Conservation (phyloP, 257 asterid genomes). For the Lithospermum erythrorhizon region DNA sequence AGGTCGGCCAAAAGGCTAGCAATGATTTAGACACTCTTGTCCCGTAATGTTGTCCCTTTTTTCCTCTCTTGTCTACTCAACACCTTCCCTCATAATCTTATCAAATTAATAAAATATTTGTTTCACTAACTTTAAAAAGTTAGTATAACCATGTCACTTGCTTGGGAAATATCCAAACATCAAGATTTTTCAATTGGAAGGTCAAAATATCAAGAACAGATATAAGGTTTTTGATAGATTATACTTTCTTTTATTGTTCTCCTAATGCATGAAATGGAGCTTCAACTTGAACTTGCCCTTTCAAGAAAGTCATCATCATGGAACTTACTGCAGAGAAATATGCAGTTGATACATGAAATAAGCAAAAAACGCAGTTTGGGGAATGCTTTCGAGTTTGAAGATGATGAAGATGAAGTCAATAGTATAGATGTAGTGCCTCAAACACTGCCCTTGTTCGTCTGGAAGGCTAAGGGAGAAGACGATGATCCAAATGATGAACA, state of each 20-base stretch:
- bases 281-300: slow-evolving; percentile 40
- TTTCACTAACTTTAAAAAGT: no score
- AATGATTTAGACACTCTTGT: slow-evolving; percentile 36
- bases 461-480: slow-evolving; percentile 17
- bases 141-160: no score
- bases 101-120: no score
- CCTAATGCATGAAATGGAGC: slow-evolving; percentile 31
- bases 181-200: no score
- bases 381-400: slow-evolving; percentile 10
- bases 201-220: background rate
- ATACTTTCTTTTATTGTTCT: background rate
- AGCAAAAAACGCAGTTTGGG: slow-evolving; percentile 21
- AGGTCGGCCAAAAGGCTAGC: slow-evolving; percentile 53
- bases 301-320: slow-evolving; percentile 7
- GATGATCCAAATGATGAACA: background rate
- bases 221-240: background rate
- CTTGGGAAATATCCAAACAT: no score
- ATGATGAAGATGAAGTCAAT: background rate
- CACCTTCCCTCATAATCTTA: background rate
- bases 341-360: background rate
- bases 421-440: slow-evolving; percentile 16
- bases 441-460: slow-evolving; percentile 33
- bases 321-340: background rate
- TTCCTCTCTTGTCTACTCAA: background rate
- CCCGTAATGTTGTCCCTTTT: slow-evolving; percentile 13